Conservation (phyloP, 352 stramenopile genomes). For the Saprolegnia parasitica region DNA sequence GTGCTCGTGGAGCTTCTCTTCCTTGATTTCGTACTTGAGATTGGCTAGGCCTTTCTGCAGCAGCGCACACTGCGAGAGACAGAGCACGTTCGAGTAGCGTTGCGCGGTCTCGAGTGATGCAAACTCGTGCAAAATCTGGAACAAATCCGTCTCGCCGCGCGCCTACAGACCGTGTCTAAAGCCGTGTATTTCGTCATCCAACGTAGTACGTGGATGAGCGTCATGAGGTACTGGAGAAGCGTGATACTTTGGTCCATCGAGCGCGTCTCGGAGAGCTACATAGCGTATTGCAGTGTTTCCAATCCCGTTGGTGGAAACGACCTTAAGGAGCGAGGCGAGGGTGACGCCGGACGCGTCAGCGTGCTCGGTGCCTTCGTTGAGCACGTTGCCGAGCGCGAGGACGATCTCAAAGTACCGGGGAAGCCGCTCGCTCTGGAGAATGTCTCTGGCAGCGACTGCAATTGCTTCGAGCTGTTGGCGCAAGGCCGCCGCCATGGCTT, state of each 20-base stretch:
- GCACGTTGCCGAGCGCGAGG: slow-evolving; percentile 62
- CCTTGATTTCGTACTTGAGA: slow-evolving; percentile 61
- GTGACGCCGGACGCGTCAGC: slow-evolving; percentile 63
- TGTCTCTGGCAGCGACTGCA: slow-evolving; percentile 54
- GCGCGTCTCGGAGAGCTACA: slow-evolving; percentile 75
- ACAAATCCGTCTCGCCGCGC: slow-evolving; percentile 60
- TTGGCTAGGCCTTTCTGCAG: slow-evolving; percentile 51
- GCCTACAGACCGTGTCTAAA: slow-evolving; percentile 39
- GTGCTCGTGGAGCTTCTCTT: slow-evolving; percentile 60
- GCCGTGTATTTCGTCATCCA: neutral
- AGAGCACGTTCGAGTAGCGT: slow-evolving; percentile 66
- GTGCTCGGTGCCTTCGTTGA: slow-evolving; percentile 69
- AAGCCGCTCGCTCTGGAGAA: slow-evolving; percentile 64
- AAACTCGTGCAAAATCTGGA: slow-evolving; percentile 64
- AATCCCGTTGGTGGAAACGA: slow-evolving; percentile 13
- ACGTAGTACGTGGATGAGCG: slow-evolving; percentile 54
- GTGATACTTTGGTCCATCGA: slow-evolving; percentile 67
- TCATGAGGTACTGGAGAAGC: slow-evolving; percentile 71
- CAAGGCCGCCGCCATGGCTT: slow-evolving; percentile 53
- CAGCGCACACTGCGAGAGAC: slow-evolving; percentile 45
- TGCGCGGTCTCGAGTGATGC: slow-evolving; percentile 48
- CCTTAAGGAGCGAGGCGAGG: slow-evolving; percentile 70
- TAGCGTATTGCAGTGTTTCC: neutral
- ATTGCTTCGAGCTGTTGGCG: slow-evolving; percentile 43
- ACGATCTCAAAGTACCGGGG: slow-evolving; percentile 73